Conservation (phyloP, 116 monocot genomes). For the Thalassia testudinum region DNA sequence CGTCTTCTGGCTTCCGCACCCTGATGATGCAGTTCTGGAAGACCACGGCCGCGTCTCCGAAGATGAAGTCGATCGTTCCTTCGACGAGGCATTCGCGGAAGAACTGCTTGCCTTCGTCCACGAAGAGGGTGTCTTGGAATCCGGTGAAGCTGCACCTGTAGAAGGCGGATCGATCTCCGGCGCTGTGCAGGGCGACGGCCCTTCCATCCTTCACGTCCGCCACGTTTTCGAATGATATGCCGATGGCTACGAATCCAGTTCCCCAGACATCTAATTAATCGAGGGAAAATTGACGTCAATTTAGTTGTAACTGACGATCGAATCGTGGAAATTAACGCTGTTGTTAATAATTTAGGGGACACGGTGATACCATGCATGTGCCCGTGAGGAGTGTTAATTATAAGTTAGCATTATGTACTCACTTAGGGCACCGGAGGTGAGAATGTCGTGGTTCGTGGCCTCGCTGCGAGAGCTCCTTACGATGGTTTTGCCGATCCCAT, state of each 20-base stretch:
- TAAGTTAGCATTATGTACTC: background rate
- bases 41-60: slow-evolving; percentile 17
- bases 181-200: slow-evolving; percentile 17
- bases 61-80: slow-evolving; percentile 30
- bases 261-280: no score
- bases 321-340: no score
- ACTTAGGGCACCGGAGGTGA: slow-evolving; percentile 11
- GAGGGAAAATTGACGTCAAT: no score
- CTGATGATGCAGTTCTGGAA: slow-evolving; percentile 18
- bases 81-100: slow-evolving; percentile 17
- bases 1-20: slow-evolving; percentile 1
- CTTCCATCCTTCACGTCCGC: background rate
- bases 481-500: slow-evolving; percentile 14
- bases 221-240: slow-evolving; percentile 11
- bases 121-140: slow-evolving; percentile 20
- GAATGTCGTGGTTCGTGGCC: background rate
- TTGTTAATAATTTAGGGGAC: no score
- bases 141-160: slow-evolving; percentile 11
- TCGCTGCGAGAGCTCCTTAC: slow-evolving; percentile 7
- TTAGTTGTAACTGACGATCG: no score
- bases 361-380: no score
- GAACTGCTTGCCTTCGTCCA: slow-evolving; percentile 8
- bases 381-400: no score
- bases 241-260: slow-evolving; percentile 6
- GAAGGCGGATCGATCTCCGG: slow-evolving; percentile 9